Evolutionary conservation across 371 early-diverging fungal genomes (phyloP), one percentile per base, ranked within the genome.

Genomic region (Conidiobolus coronatus): DNA sequence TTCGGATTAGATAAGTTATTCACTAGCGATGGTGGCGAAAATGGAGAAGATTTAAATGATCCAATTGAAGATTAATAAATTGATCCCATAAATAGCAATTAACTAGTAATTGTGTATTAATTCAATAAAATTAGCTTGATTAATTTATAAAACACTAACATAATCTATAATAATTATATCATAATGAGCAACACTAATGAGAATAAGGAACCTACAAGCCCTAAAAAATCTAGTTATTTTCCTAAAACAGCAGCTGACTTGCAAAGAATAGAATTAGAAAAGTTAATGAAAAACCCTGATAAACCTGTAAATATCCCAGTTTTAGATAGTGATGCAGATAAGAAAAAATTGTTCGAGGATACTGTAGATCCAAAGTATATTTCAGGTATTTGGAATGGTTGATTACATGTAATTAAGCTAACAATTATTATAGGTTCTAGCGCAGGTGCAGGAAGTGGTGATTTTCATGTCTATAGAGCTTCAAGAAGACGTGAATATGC

Each of bases 361-460:
- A 82, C 84, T 24, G 70, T 70, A 38, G 87, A 86, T 50, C 78
- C 81, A 1, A 69, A 79, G 33, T 84, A 86, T 60, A 76, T 84
- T 17, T 73, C 75, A 58, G 81, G 77, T 70, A 61, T 53, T 40
- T 40, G 13, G 1, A 36, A 20, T 17, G n/a, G 14, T 37, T 18
- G 17, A 12, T 20, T 22, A 7, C 19, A 40, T 18, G 5, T 19
- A 14, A 17, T 40, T 40, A 8, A 29, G 13, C 40, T 39, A 18
- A 18, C 22, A 22, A 19, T 40, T 54, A 44, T 9, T 19, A 40
- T 43, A 58, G 87, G 89, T 22, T 92, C 90, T 14, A 86, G 88
- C 59, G 91, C 94, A 1, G 93, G 92, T 40, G 94, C 93, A 0
- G 91, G 94, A 15, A 84, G 85, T 68, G 92, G 91, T 37, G 94